Conservation (phyloP, 2,329 filamentous ascomycete genomes). For the Cladosporium sp. region DNA sequence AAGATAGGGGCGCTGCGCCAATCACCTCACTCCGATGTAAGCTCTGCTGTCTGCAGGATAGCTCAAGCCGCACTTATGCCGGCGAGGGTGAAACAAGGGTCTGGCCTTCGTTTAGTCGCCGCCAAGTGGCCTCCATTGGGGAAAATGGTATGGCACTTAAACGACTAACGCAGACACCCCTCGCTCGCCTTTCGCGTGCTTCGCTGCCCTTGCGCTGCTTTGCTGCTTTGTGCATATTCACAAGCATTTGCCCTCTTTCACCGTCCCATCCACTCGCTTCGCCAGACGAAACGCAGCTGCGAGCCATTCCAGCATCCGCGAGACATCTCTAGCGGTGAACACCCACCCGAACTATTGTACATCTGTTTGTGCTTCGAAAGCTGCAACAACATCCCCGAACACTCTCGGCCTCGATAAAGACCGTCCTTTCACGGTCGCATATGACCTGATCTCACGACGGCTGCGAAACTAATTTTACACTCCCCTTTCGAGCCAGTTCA, state of each 20-base stretch:
- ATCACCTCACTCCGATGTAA: neutral
- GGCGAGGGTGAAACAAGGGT: constrained; percentile 1
- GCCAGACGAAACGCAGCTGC: neutral
- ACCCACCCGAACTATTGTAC: neutral
- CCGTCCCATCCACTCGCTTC: neutral
- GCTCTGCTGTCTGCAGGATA: neutral
- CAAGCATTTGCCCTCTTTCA: neutral
- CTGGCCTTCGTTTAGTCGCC: neutral
- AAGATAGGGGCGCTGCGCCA: neutral
- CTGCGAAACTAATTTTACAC: neutral
- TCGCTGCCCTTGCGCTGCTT: neutral
- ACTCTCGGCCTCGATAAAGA: neutral
- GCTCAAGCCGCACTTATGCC: neutral
- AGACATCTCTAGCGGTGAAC: neutral
- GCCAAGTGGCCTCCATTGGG: constrained; percentile 8
- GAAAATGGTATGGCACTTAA: constrained; percentile 2
- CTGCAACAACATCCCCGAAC: neutral
- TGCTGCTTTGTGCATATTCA: neutral
- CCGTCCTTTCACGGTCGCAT: neutral
- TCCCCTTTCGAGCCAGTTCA: neutral
- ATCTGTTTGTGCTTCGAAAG: neutral
- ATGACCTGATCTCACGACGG: neutral
- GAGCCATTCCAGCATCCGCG: neutral
- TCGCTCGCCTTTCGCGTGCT: neutral
- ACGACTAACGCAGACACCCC: neutral